Conservation (phyloP, 352 stramenopile species). For the Phytopythium ostracodes region DNA sequence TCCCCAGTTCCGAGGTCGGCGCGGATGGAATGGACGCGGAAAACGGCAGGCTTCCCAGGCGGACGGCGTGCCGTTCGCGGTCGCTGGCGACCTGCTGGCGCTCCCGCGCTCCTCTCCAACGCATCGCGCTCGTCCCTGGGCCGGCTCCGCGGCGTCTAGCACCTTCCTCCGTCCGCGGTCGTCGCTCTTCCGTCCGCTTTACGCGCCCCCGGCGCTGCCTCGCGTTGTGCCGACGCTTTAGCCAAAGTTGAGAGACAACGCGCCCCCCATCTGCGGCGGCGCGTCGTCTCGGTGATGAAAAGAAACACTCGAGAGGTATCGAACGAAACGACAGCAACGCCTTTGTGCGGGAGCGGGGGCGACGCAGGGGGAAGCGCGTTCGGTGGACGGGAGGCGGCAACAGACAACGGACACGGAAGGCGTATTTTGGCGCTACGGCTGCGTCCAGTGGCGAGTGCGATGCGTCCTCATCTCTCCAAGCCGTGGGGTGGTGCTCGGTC, state of each 20-base stretch:
- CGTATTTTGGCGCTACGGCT: background rate
- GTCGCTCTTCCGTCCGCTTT: background rate
- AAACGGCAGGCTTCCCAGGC: no score
- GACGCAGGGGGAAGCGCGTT: background rate
- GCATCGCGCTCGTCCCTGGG: background rate
- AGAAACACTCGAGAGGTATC: constrained; percentile 33
- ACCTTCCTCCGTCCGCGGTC: background rate
- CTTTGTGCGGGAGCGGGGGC: background rate
- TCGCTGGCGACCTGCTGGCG: background rate
- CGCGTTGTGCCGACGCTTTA: constrained; percentile 31
- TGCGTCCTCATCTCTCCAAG: constrained; percentile 9
- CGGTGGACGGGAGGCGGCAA: background rate
- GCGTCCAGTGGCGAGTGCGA: background rate
- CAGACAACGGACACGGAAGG: background rate
- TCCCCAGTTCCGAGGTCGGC: background rate
- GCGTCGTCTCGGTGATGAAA: constrained; percentile 27
- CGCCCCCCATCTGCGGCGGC: constrained; percentile 3
- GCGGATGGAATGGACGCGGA: background rate
- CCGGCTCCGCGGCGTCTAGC: background rate
- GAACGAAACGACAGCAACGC: constrained; percentile 3
- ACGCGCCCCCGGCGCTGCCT: background rate
- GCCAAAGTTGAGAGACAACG: constrained; percentile 31
- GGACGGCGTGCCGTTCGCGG: no score
- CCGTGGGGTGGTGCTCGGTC: background rate
- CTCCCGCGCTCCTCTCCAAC: background rate